Conservation (phyloP, 2,329 filamentous ascomycete species). For the Exophiala bonariae region DNA sequence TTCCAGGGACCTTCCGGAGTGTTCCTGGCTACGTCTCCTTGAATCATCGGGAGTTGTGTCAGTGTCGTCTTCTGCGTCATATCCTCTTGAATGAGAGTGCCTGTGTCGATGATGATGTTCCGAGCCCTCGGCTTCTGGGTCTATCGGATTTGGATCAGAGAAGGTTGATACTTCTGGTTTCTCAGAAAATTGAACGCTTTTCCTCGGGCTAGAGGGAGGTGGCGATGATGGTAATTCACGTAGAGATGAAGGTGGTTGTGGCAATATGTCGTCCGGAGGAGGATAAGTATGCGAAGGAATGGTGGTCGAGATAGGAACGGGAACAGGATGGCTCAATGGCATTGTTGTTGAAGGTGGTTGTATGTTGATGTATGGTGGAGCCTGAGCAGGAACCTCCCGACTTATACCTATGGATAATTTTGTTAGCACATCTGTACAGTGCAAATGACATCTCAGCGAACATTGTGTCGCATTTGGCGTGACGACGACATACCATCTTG, state of each 20-base stretch:
- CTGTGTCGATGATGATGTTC: conserved; percentile 19
- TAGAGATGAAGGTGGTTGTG: conserved; percentile 11
- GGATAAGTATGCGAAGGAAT: neutral
- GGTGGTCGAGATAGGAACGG: conserved; percentile 17
- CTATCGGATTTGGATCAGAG: conserved; percentile 5
- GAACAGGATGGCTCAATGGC: conserved; percentile 1
- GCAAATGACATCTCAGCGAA: neutral
- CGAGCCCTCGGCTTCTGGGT: conserved; percentile 18
- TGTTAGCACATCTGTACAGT: conserved; percentile 3
- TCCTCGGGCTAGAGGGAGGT: conserved; percentile 15
- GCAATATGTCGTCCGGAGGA: neutral
- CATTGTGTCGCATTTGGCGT: conserved; percentile 13
- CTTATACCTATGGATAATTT: conserved; percentile 17
- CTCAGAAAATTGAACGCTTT: conserved; percentile 26
- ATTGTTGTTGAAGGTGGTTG: conserved; percentile 13
- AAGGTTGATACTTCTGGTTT: conserved; percentile 20
- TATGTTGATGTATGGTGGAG: conserved; percentile 21
- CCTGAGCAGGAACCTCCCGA: conserved; percentile 12
- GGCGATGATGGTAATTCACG: conserved; percentile 18
- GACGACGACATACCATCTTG: conserved; percentile 43
- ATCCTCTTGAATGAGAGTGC: conserved; percentile 31
- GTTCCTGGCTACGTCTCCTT: conserved; percentile 14
- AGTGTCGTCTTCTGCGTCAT: conserved; percentile 43
- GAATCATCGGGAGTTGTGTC: conserved; percentile 23
- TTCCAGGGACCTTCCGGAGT: conserved; percentile 15